Conservation (phyloP, 129 eudicot species). For the Flaveria linearis region DNA sequence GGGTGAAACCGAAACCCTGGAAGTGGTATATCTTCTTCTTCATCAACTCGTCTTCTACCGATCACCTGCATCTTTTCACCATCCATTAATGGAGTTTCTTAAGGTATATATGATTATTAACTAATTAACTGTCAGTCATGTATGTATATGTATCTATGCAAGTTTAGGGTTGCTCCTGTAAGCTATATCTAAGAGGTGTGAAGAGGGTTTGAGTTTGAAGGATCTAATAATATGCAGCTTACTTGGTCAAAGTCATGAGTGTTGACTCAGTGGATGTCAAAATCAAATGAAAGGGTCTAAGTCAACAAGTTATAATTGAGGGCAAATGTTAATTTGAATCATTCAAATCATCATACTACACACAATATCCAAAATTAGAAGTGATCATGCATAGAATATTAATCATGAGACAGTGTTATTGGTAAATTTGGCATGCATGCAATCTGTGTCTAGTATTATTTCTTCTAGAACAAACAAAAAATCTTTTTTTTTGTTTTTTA, state of each 20-base stretch:
- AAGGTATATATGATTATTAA: neutral
- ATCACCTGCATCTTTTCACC: neutral
- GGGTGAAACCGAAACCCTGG: slow-evolving; percentile 94
- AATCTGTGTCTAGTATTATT: neutral
- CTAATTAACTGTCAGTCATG: neutral
- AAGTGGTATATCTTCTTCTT: slow-evolving; percentile 50
- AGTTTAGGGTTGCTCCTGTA: neutral
- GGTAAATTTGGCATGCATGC: slow-evolving; percentile 6
- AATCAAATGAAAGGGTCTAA: slow-evolving; percentile 3
- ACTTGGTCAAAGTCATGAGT: slow-evolving; percentile 50
- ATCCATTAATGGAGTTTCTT: slow-evolving; percentile 18
- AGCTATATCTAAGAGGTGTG: slow-evolving; percentile 13
- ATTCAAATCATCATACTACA: neutral
- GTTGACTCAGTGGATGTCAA: slow-evolving; percentile 44
- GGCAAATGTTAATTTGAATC: neutral
- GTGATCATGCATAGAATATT: slow-evolving; percentile 10
- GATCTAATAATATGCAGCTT: slow-evolving; percentile 5
- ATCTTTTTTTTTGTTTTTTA: neutral
- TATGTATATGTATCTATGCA: slow-evolving; percentile 18
- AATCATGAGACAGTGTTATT: neutral
- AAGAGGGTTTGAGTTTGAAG: slow-evolving; percentile 28
- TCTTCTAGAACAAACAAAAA: neutral
- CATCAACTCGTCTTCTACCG: slow-evolving; percentile 25
- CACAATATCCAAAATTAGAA: neutral
- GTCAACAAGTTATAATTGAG: slow-evolving; percentile 8